Base-by-base conservation (phyloP, 768 basidiomycete genomes). In the Coprinopsis strossmayeri region DNA sequence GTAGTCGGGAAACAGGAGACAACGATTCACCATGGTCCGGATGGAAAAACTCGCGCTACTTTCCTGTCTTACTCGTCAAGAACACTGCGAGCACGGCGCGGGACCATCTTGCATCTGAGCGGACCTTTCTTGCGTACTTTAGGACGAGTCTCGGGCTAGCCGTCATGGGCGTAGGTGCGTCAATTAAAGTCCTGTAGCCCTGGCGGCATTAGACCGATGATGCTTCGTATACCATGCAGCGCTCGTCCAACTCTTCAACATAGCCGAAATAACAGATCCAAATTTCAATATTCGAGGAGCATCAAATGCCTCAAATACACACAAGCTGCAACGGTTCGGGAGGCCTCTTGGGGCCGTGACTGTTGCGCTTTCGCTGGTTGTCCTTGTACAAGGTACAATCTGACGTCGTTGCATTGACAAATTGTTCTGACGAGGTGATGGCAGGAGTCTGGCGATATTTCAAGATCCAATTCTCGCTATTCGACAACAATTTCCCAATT, bases 111-210 rank as follows among this genome's bases (percentile, higher is more conserved):
- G 76, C 77, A 1, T 72, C 69, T 23, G 77, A 79, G 52, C 62
- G 77, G 42, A 79, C 77, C 5, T 79, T 71, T 55, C 60, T 79
- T 24, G 77, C 77, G n/a, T 79, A 79, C 50, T 63, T 77, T 15
- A 67, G 77, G n/a, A 79, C 77, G 2, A 78, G 77, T 55, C 62
- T 79, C 30, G 69, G 74, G 1, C 61, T 77, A 23, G 69, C 75
- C 1, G 66, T 73, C 3, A 64, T 73, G 2, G 77, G 77, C 25
- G 76, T 79, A 27, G 76, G 76, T 76, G 46, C 50, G 74, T 64
- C 38, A n/a, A n/a, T n/a, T n/a, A n/a, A n/a, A n/a, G n/a, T n/a
- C 18, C 18, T 37, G 50, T 20, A 34, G n/a, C 23, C n/a, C 18
- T 11, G 30, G 25, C 11, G 10, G 20, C 20, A 17, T 5, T 42